Evolutionary conservation across 2,329 filamentous ascomycete species (phyloP).

Genomic region (Tothia fuscella): DNA sequence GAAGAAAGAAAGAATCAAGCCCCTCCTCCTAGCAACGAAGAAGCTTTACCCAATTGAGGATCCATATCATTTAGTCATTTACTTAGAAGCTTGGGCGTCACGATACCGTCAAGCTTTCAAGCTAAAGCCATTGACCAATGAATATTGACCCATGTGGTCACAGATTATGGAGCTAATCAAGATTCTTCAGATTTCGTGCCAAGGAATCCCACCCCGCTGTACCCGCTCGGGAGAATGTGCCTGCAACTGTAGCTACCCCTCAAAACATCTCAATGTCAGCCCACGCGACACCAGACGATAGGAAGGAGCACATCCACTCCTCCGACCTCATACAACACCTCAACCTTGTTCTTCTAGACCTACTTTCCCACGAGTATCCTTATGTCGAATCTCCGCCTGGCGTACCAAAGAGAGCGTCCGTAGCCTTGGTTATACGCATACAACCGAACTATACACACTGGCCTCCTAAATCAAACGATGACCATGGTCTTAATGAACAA

Average conservation of each 20-base stretch:
- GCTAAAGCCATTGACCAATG: neutral
- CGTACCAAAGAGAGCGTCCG: slow-evolving; percentile 50
- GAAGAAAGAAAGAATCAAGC: neutral
- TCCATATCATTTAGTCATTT: neutral
- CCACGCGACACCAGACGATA: too few species aligned
- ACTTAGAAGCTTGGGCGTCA: neutral
- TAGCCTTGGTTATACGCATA: slow-evolving; percentile 52
- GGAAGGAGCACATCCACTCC: too few species aligned
- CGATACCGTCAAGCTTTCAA: neutral
- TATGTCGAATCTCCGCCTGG: slow-evolving; percentile 36
- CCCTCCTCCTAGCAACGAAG: neutral
- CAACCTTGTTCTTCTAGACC: slow-evolving; percentile 29
- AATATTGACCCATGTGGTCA: neutral
- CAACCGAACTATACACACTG: slow-evolving; percentile 45
- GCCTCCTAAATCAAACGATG: slow-evolving; percentile 24
- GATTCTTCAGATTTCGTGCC: too few species aligned
- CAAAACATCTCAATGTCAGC: too few species aligned
- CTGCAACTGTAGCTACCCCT: too few species aligned
- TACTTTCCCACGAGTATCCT: slow-evolving; percentile 36
- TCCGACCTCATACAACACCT: slow-evolving; percentile 27
- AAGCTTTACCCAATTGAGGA: neutral
- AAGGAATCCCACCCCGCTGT: too few species aligned
- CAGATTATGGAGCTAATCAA: neutral
- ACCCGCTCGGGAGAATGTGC: too few species aligned
- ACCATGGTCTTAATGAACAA: slow-evolving; percentile 17